Conservation (phyloP, 1,284 basidiomycete genomes). For the Inonotus hispidus region DNA sequence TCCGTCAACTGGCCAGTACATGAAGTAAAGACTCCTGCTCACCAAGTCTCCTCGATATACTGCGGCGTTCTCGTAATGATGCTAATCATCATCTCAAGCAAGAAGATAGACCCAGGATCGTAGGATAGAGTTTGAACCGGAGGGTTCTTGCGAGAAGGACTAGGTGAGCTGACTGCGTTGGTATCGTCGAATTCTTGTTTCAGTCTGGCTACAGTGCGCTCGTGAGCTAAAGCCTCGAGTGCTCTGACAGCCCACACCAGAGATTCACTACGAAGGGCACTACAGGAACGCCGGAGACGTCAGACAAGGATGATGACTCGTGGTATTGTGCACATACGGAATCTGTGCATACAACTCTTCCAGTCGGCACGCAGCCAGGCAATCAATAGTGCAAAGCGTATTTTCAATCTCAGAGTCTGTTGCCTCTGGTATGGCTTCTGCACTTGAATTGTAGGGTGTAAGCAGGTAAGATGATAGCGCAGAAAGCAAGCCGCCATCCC, state of each 20-base stretch:
- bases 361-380: conserved; percentile 87
- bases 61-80: conserved; percentile 72
- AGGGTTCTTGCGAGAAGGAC: conserved; percentile 29
- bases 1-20: conserved; percentile 2
- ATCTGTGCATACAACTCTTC: conserved; percentile 95
- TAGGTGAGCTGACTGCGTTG: conserved; percentile 28
- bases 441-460: conserved; percentile 80
- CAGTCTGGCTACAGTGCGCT: conserved; percentile 70
- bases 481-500: conserved; percentile 88
- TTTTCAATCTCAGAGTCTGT: conserved; percentile 90
- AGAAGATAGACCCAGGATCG: conserved; percentile 91
- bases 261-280: conserved; percentile 72
- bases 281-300: conserved; percentile 17
- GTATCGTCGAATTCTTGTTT: conserved; percentile 63
- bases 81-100: conserved; percentile 91
- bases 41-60: conserved; percentile 86
- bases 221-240: conserved; percentile 86
- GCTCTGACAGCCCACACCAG: conserved; percentile 80
- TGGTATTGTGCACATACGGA: conserved; percentile 48
- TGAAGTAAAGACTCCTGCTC: conserved; percentile 24
- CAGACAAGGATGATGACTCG: conserved; percentile 5
- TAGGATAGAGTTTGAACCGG: conserved; percentile 64
- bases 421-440: conserved; percentile 75
- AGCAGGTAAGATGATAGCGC: conserved; percentile 95
- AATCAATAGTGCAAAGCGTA: conserved; percentile 93